Conservation (phyloP, 495 filamentous ascomycete species). For the Penicillium atrosanguineum region DNA sequence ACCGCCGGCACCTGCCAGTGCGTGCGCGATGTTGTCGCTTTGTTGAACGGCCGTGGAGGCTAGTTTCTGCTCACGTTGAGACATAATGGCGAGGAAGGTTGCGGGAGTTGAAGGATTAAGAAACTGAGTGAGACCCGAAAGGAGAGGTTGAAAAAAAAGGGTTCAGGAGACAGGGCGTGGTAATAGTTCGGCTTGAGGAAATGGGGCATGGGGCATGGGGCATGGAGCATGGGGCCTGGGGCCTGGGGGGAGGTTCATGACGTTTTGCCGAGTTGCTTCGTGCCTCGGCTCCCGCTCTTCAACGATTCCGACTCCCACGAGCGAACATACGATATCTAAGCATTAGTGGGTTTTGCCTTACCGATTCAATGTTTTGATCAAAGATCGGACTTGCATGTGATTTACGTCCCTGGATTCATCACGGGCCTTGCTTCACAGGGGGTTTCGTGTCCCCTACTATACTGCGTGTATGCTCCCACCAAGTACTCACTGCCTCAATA, state of each 20-base stretch:
- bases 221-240: background rate
- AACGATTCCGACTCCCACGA: slow-evolving; percentile 16
- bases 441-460: background rate
- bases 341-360: background rate
- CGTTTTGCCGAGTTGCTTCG: slow-evolving; percentile 41
- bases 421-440: slow-evolving; percentile 1
- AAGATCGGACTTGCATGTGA: slow-evolving; percentile 6
- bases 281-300: slow-evolving; percentile 39
- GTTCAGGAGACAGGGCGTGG: slow-evolving; percentile 21
- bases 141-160: slow-evolving; percentile 15
- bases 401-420: background rate
- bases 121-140: background rate
- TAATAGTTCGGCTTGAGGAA: slow-evolving; percentile 36
- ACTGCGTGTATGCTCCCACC: background rate
- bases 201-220: background rate
- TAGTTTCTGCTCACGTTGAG: slow-evolving; percentile 36
- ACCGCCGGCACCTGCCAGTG: slow-evolving; percentile 83
- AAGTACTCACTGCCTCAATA: background rate
- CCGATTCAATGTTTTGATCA: background rate
- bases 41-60: slow-evolving; percentile 58
- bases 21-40: slow-evolving; percentile 89
- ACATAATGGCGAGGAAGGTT: slow-evolving; percentile 29
- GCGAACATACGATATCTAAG: too few relatives aligned
- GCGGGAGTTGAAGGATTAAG: background rate
- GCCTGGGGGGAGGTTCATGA: slow-evolving; percentile 31